A percentile compares a stretch with the other conserved stretches of the same genome.
These are phyloP conservation scores for Hypoxylon sp. DNA, from an alignment of 2,329 filamentous ascomycete genomes.

Conservation along the genomic window DNA sequence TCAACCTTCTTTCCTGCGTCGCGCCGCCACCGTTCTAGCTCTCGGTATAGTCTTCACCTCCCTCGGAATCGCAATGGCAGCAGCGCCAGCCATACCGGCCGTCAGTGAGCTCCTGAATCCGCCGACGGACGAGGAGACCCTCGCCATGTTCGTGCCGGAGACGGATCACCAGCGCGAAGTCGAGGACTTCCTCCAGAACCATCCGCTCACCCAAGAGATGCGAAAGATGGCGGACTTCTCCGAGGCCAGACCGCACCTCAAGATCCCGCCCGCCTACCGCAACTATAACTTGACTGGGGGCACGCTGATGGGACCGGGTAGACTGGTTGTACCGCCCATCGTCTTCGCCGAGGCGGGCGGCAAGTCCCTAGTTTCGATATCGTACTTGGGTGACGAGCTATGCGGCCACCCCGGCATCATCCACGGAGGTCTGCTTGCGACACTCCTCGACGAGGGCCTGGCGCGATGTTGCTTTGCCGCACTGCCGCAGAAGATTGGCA, in stretches of 20 bases:
- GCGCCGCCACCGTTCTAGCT: slow-evolving; percentile 60
- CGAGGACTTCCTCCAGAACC: slow-evolving; percentile 79
- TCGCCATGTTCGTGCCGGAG: slow-evolving; percentile 71
- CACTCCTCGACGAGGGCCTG: slow-evolving; percentile 89
- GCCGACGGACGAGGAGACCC: slow-evolving; percentile 77
- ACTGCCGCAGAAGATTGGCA: slow-evolving; percentile 84
- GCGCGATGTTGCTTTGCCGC: slow-evolving; percentile 90
- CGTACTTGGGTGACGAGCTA: slow-evolving; percentile 81
- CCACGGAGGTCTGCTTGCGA: slow-evolving; percentile 92
- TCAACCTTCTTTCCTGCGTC: slow-evolving; percentile 57
- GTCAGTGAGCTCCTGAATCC: slow-evolving; percentile 64
- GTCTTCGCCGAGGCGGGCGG: slow-evolving; percentile 79
- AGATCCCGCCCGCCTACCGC: slow-evolving; percentile 79
- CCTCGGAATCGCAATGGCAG: slow-evolving; percentile 68
- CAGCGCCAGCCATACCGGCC: slow-evolving; percentile 63
- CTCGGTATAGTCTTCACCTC: slow-evolving; percentile 62
- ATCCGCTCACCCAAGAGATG: slow-evolving; percentile 78
- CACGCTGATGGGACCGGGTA: slow-evolving; percentile 79
- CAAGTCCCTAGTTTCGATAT: slow-evolving; percentile 76
- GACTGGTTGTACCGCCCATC: slow-evolving; percentile 84
- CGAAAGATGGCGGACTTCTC: slow-evolving; percentile 74
- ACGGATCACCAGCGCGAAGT: slow-evolving; percentile 70
- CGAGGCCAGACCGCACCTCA: slow-evolving; percentile 88
- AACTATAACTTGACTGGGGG: slow-evolving; percentile 84
- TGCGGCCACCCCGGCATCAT: slow-evolving; percentile 93